Base-by-base conservation (phyloP, 371 early-diverging fungal genomes). In the Globomyces sp. region DNA sequence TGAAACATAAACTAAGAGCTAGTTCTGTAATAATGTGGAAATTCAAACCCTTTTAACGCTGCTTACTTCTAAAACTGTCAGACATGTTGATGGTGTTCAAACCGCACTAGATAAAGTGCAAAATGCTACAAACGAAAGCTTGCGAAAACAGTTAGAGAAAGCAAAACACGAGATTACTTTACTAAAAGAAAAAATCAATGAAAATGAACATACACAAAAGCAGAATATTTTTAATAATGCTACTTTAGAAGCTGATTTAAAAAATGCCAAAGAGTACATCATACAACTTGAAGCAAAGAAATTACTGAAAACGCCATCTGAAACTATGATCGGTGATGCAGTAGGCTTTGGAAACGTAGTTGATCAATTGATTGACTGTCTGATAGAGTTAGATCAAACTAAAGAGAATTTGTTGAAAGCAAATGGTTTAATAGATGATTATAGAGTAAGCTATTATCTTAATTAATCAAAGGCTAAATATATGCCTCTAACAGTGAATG, bases 291-390 rank as follows among this genome's bases (percentile, higher is more conserved):
- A 24, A 24, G 24, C 68, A 39, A 48, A 61, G 40, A 53, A 57
- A 57, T 58, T 63, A 0, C 36, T 72, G 13, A 64, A 68, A 36
- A 47, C 70, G 4, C 78, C 78, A 2, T 51, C 71, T 37, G 72
- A 68, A 53, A 51, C 72, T 57, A 10, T 46, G 1, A 45, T 71
- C 4, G 73, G 69, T 4, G 71, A 66, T 4, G 46, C 68, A n/a
- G 57, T 60, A 10, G 79, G 74, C 37, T 79, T 72, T 53, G 40
- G 58, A 8, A 39, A 71, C 4, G 53, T 79, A 45, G 71, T 72
- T 1, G 74, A 72, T 49, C 71, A 79, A 50, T 57, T 79, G 63
- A 71, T 69, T 8, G 61, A 67, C 40, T 68, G 74, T 51, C 43
- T 74, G 11, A 41, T 47, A 66, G 75, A 75, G 10, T 46, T 72